phyloP scores from a whole-genome alignment of 768 basidiomycete genomes.

The Suillus subaureus region DNA sequence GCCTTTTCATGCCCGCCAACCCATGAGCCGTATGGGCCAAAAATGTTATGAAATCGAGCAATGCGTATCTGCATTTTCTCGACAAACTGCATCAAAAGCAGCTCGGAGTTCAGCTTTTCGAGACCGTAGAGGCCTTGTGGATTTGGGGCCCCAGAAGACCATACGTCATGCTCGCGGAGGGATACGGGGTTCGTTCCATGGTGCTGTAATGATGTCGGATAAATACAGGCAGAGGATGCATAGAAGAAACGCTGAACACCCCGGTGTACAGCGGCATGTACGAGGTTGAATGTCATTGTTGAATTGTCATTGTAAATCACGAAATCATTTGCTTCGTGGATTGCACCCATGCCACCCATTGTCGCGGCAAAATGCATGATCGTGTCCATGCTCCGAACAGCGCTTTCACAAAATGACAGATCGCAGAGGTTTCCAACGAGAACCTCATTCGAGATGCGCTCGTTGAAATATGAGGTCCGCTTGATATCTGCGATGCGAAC shows the following conservation, averaged over 20 bases:
- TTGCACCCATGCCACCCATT: conserved; percentile 69
- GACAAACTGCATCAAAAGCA: conserved; percentile 39
- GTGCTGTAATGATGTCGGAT: conserved; percentile 47
- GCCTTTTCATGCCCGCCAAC: conserved; percentile 58
- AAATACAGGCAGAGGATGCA: conserved; percentile 63
- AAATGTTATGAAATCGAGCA: conserved; percentile 62
- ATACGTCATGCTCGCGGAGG: conserved; percentile 50
- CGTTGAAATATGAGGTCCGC: conserved; percentile 25
- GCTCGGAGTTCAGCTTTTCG: conserved; percentile 56
- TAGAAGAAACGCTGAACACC: conserved; percentile 50
- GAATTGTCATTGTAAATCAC: conserved; percentile 53
- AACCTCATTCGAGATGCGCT: conserved; percentile 35
- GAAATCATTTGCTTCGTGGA: conserved; percentile 52
- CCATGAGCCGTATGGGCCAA: conserved; percentile 57
- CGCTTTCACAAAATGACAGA: conserved; percentile 37
- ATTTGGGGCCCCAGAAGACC: conserved; percentile 36
- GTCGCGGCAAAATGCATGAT: conserved; percentile 62
- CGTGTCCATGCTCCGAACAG: conserved; percentile 41
- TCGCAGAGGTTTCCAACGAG: conserved; percentile 51
- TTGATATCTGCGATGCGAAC: conserved; percentile 49
- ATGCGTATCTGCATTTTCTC: conserved; percentile 42
- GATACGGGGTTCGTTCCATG: conserved; percentile 37
- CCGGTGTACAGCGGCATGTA: conserved; percentile 40
- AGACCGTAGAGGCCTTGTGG: conserved; percentile 63
- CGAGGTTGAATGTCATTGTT: conserved; percentile 49